Percentiles rank a stretch among this genome's conserved stretches.
Evolutionary conservation across 2,329 filamentous ascomycete genomes (phyloP).

Genomic region (Xylariaceae sp.): DNA sequence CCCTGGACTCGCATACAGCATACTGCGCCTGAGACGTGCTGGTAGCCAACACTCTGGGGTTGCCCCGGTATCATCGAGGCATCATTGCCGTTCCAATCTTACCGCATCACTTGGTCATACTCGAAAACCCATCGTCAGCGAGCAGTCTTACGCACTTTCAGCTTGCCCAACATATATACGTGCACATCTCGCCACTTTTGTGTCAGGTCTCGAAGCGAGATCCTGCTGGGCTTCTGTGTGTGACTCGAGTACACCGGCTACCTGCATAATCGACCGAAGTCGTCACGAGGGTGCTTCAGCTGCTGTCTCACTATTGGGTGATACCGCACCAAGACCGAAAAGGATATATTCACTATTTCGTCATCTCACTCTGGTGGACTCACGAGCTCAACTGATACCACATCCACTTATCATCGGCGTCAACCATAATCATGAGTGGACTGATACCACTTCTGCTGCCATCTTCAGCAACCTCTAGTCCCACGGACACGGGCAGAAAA

Average conservation of each 20-base stretch:
- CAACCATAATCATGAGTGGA: slow-evolving; percentile 26
- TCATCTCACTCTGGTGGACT: slow-evolving; percentile 7
- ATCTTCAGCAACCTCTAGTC: slow-evolving; percentile 15
- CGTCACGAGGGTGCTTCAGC: slow-evolving; percentile 12
- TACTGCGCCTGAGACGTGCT: slow-evolving; percentile 6
- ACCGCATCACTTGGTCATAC: slow-evolving; percentile 10
- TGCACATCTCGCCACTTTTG: slow-evolving; percentile 16
- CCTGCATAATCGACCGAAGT: slow-evolving; percentile 24
- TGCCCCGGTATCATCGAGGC: slow-evolving; percentile 5
- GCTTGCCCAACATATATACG: slow-evolving; percentile 9
- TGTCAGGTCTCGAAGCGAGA: slow-evolving; percentile 16
- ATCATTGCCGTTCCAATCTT: slow-evolving; percentile 11
- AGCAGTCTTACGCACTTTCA: slow-evolving; percentile 5
- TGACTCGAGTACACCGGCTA: slow-evolving; percentile 15
- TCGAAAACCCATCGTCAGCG: slow-evolving; percentile 9
- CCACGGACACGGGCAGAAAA: slow-evolving; percentile 17
- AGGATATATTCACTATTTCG: slow-evolving; percentile 7
- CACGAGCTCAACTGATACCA: slow-evolving; percentile 2
- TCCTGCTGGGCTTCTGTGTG: slow-evolving; percentile 10
- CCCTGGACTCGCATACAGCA: slow-evolving; percentile 3
- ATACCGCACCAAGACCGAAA: slow-evolving; percentile 7
- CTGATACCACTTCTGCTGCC: slow-evolving; percentile 34
- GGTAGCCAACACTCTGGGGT: slow-evolving; percentile 4
- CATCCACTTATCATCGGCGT: neutral
- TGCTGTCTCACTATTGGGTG: slow-evolving; percentile 19